These are phyloP conservation scores for Potentilla sterilis DNA, from an alignment of 306 rosid genomes.

Conservation along the genomic window DNA sequence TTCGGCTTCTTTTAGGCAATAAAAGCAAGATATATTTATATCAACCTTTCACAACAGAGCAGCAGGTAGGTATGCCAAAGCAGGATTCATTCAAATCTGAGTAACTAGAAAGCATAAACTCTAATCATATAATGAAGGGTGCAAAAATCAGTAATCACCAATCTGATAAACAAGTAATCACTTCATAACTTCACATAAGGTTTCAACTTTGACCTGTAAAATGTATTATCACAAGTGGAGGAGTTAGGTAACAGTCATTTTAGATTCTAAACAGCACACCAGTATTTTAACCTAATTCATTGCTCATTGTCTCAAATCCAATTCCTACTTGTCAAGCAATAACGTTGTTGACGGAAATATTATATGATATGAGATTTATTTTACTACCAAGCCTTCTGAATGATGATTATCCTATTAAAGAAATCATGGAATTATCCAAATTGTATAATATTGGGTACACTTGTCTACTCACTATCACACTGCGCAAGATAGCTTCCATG, in stretches of 20 bases:
- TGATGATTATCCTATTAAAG: background rate
- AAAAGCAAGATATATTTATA: background rate
- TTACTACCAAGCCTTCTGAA: conserved; percentile 3
- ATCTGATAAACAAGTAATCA: background rate
- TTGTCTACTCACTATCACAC: background rate
- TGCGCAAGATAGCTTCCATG: background rate
- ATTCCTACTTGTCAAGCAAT: conserved; percentile 16
- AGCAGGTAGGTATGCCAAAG: conserved; percentile 12
- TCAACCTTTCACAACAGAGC: background rate
- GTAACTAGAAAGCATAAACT: background rate
- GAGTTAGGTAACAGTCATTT: conserved; percentile 42
- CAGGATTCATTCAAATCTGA: conserved; percentile 4
- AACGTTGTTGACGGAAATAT: conserved; percentile 17
- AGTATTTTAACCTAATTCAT: conserved; percentile 21
- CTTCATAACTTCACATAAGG: background rate
- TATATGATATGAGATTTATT: background rate
- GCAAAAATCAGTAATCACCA: background rate
- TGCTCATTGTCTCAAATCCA: conserved; percentile 7
- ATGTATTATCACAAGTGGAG: conserved; percentile 12
- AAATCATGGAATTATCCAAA: background rate
- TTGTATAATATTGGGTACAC: conserved; percentile 5
- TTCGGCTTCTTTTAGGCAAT: conserved; percentile 6
- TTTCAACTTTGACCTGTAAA: conserved; percentile 15
- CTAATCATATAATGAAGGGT: conserved; percentile 12
- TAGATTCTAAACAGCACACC: conserved; percentile 22